phyloP scores from a whole-genome alignment of 2,329 filamentous ascomycete genomes.

The Ascochyta viciae-villosae region DNA sequence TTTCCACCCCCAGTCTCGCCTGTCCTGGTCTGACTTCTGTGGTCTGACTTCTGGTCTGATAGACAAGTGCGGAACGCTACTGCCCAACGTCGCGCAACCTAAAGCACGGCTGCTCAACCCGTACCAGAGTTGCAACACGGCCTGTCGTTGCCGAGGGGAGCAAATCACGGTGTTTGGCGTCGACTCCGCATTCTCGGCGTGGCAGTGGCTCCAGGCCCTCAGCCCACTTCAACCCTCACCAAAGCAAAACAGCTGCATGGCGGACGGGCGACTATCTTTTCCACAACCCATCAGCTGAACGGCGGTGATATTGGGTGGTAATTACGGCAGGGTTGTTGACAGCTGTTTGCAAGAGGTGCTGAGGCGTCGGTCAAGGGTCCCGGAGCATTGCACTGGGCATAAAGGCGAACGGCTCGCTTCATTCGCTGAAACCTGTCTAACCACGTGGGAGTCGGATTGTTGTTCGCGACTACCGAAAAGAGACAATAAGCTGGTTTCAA shows the following conservation, averaged over 20 bases:
- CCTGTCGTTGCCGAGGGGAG: not conserved
- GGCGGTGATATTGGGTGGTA: not conserved
- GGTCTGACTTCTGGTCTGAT: conserved; percentile 6
- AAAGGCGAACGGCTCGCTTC: not conserved
- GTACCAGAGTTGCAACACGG: not conserved
- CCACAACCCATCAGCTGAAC: not conserved
- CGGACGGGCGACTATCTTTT: not conserved
- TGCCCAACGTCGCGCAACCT: conserved; percentile 7
- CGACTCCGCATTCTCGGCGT: not conserved
- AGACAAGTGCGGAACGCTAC: not conserved
- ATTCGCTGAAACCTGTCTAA: not conserved
- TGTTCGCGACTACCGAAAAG: not conserved
- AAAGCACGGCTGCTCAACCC: not conserved
- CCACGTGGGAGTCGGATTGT: not conserved
- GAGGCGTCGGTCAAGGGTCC: not conserved
- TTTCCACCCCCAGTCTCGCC: not conserved
- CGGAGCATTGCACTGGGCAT: not conserved
- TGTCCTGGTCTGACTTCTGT: not conserved
- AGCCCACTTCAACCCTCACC: not conserved
- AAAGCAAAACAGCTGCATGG: not conserved
- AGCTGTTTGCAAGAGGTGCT: not conserved
- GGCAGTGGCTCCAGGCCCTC: conserved; percentile 1
- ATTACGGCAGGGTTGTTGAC: not conserved
- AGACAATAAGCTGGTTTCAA: not conserved
- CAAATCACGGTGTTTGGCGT: not conserved